Base-by-base conservation (phyloP, 345 rosid genomes). In the Bruguiera sexangula region DNA sequence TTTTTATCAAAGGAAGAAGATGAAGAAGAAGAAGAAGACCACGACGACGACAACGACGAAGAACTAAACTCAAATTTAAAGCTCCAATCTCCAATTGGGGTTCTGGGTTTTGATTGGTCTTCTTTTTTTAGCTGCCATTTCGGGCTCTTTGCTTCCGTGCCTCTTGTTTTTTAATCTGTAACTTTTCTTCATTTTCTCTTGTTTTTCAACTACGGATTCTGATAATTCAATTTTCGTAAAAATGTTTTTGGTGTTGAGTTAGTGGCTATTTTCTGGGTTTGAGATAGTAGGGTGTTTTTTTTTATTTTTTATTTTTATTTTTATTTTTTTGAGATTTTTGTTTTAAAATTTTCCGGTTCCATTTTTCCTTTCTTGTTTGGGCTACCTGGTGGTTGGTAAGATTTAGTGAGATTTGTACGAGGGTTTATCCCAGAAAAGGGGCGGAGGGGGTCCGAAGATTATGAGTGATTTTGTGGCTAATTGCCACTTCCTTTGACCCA, bases 41-140 rank as follows among this genome's bases (percentile, higher is more conserved):
- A 43, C 4, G 50, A 43, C 4, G 50, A 43, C 16, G 50, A 43
- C 5, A 1, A 34, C 37, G 8, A 30, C 31, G 31, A 30, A 43
- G 50, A 43, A 13, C 18, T 11, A 13, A 13, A 18, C 24, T 56
- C 67, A 54, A 63, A 55, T 74, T 57, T 74, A 18, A 43, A 68
- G 57, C 67, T 68, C 0, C 19, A 43, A 43, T 43, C 50, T 13
- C 50, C 37, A 21, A n/a, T 48, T 21, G 55, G 26, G 39, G 29
- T 68, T 31, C 20, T 27, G 39, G 19, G n/a, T 29, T 71, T 6
- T 53, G 55, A 20, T 5, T 15, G 26, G 27, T 24, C 11, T 21
- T n/a, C 55, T 63, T 31, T 19, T n/a, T 30, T 69, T 43, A 5
- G 29, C 6, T 26, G 2, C 9, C 37, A 8, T 34, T 34, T 34